Conservation (phyloP, 2,329 filamentous ascomycete genomes). For the Aspergillus felis region DNA sequence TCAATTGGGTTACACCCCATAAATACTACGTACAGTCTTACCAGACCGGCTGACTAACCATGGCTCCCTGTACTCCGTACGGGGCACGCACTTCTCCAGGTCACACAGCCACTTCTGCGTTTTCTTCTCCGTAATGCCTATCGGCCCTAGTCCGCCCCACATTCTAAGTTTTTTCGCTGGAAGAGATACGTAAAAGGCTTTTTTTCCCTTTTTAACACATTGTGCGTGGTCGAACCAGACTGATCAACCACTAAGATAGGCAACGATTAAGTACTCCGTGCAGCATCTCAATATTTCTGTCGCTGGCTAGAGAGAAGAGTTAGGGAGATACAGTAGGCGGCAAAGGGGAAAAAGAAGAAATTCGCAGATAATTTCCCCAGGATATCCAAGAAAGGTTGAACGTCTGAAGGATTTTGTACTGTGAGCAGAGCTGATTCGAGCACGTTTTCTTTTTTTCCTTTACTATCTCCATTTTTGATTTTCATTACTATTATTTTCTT, state of each 20-base stretch:
- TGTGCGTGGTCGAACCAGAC: slow-evolving; percentile 12
- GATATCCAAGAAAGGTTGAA: neutral
- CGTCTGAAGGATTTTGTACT: neutral
- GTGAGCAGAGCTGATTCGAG: slow-evolving; percentile 12
- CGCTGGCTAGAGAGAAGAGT: neutral
- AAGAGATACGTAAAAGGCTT: neutral
- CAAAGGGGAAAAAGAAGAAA: neutral
- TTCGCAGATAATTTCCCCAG: neutral
- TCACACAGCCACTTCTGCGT: slow-evolving; percentile 21
- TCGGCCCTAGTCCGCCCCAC: slow-evolving; percentile 16
- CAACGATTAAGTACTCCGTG: neutral
- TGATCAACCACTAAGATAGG: slow-evolving; percentile 11
- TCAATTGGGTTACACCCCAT: neutral
- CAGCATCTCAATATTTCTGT: neutral
- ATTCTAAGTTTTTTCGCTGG: slow-evolving; percentile 9
- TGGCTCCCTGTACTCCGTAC: slow-evolving; percentile 2
- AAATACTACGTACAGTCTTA: slow-evolving; percentile 1
- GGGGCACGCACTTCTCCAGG: slow-evolving; percentile 22
- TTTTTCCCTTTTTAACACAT: slow-evolving; percentile 6
- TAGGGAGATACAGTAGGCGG: too few relatives aligned
- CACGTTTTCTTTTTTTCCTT: slow-evolving; percentile 21
- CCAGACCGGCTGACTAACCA: slow-evolving; percentile 1
- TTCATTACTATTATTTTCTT: slow-evolving; percentile 7
- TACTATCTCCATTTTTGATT: slow-evolving; percentile 5
- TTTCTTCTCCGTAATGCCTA: slow-evolving; percentile 18